These are phyloP conservation scores for Porodaedalea pini DNA, from an alignment of 1,284 basidiomycete genomes.

Conservation along the genomic window DNA sequence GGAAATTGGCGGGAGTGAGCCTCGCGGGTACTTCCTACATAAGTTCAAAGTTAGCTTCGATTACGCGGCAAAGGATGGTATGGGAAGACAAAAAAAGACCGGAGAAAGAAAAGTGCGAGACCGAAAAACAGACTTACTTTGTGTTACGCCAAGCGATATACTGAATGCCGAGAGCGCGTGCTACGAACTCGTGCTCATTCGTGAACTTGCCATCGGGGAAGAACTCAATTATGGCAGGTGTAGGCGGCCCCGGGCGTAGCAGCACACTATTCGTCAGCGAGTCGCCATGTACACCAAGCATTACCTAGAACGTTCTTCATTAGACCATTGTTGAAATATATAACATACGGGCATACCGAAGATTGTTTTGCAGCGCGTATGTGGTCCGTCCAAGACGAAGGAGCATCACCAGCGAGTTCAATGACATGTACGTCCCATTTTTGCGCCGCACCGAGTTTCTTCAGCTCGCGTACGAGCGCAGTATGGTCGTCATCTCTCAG, in stretches of 20 bases:
- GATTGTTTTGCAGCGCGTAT: conserved; percentile 69
- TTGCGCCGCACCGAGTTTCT: conserved; percentile 50
- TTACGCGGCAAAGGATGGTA: neutral
- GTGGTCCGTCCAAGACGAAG: conserved; percentile 41
- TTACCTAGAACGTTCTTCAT: conserved; percentile 41
- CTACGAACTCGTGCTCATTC: conserved; percentile 64
- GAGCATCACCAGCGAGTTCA: conserved; percentile 42
- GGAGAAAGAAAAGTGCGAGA: conserved; percentile 27
- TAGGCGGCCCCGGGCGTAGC: conserved; percentile 40
- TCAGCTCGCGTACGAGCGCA: conserved; percentile 47
- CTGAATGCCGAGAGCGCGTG: conserved; percentile 60
- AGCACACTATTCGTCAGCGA: conserved; percentile 72
- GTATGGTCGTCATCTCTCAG: conserved; percentile 49
- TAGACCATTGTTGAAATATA: neutral
- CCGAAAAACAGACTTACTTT: conserved; percentile 37
- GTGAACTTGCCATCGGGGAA: conserved; percentile 72
- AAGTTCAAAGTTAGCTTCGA: neutral
- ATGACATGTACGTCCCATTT: conserved; percentile 71
- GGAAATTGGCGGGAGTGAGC: conserved; percentile 37
- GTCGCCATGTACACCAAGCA: conserved; percentile 69
- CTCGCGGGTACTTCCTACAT: conserved; percentile 31
- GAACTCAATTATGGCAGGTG: conserved; percentile 57
- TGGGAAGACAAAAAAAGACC: neutral
- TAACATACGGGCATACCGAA: conserved; percentile 46
- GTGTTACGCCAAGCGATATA: conserved; percentile 75